phyloP scores from a whole-genome alignment of 179 eudicot genomes.

The Silene vulgaris region DNA sequence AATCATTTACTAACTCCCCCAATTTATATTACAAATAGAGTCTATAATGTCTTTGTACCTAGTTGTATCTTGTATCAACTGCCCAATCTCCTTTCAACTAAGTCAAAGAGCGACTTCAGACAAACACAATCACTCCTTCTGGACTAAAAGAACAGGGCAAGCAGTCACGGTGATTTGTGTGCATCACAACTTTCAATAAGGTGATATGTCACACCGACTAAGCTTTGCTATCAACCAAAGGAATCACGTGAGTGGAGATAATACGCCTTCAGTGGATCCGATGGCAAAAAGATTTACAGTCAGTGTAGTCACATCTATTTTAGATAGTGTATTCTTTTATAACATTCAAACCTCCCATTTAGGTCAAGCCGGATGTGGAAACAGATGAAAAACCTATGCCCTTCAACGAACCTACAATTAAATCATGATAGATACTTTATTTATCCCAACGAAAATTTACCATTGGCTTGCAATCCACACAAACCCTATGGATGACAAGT shows the following conservation, averaged over 20 bases:
- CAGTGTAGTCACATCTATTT: neutral
- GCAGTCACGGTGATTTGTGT: constrained; percentile 5
- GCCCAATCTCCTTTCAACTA: too few species aligned
- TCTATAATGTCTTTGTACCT: too few species aligned
- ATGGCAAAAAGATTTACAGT: neutral
- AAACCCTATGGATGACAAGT: neutral
- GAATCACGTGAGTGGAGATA: neutral
- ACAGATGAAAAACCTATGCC: neutral
- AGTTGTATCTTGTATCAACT: too few species aligned
- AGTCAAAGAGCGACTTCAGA: too few species aligned
- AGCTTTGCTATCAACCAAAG: neutral
- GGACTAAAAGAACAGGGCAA: neutral
- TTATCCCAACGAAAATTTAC: neutral
- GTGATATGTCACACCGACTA: neutral
- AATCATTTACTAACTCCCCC: too few species aligned
- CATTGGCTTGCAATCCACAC: neutral
- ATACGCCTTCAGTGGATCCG: neutral
- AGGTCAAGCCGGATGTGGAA: neutral
- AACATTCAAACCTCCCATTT: neutral
- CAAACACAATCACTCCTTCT: neutral
- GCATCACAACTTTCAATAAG: neutral
- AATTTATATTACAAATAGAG: too few species aligned
- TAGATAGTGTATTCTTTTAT: neutral
- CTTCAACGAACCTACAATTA: neutral
- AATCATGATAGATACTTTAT: neutral